Conservation (phyloP, 352 stramenopile species). For the Phytophthora macrochlamydospora region DNA sequence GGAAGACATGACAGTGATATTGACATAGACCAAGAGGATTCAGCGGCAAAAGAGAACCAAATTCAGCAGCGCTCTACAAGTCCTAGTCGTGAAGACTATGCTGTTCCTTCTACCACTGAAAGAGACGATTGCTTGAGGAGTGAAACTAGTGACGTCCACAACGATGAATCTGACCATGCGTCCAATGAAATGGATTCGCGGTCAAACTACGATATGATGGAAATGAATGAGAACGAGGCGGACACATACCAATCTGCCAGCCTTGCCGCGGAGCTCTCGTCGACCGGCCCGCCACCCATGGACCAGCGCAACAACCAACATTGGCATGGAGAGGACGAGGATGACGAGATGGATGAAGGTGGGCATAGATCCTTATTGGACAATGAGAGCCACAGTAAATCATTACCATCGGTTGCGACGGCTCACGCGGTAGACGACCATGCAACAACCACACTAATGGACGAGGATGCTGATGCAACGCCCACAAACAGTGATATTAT, state of each 20-base stretch:
- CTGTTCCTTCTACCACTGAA: not conserved
- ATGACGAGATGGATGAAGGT: too few species aligned
- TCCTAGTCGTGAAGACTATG: not conserved
- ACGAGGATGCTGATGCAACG: not conserved
- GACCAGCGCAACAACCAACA: too few species aligned
- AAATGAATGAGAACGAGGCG: not conserved
- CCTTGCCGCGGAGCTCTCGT: too few species aligned
- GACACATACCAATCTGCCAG: not conserved
- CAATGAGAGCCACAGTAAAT: too few species aligned
- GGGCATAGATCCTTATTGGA: too few species aligned
- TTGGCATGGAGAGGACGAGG: too few species aligned
- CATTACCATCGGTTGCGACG: too few species aligned
- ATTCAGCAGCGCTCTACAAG: not conserved
- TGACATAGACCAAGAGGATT: constrained; percentile 14
- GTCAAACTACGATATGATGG: too few species aligned
- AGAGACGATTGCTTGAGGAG: not conserved
- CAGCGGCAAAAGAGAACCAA: not conserved
- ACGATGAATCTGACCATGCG: not conserved
- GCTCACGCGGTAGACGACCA: too few species aligned
- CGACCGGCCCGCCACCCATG: too few species aligned
- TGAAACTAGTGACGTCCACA: not conserved
- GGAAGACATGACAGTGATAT: constrained; percentile 25
- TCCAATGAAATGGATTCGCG: not conserved
- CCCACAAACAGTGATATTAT: constrained; percentile 21
- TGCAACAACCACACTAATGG: too few species aligned